Evolutionary conservation across 176 grass and related monocot genomes (phyloP), one percentile per base, ranked within the genome.

Genomic region (Aechmea fasciata): DNA sequence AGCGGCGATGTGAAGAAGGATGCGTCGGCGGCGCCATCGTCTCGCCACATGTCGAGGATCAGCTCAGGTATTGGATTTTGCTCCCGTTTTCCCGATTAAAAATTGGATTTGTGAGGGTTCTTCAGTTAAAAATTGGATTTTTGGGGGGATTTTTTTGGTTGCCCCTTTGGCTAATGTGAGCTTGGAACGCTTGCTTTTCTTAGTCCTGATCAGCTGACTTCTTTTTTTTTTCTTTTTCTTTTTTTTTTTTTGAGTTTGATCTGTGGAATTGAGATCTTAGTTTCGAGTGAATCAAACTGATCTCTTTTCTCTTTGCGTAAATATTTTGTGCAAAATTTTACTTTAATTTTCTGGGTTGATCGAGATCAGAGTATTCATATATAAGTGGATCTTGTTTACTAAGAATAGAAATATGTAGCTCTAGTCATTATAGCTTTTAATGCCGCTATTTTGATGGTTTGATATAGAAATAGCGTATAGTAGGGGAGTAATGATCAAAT

Each of bases 61-160:
- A 85, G 84, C 88, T 96, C 91, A 80, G 91, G 91, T 96, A 75
- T 50, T 75, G 29, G 50, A 81, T 68, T 29, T 50, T 73, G 57
- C 4, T 12, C 25, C n/a, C 20, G 29, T 70, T 33, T 79, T 26
- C 14, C 18, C 52, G 54, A n/a, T 13, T 33, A 47, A 47, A 71
- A 25, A 54, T 23, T 64, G 57, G 25, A n/a, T 47, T 63, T 23
- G 5, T 67, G 33, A 41, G 33, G 33, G 0, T 33, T 79, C n/a
- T 22, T 17, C 52, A 47, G 47, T 18, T 33, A 55, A 47, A 71
- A 25, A 48, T 23, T 64, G 57, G 25, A n/a, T 47, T 73, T 28
- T 48, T 67, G 67, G 0, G 2, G 29, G 12, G 10, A 24, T 52
- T 49, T 52, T 49, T 11, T 59, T 66, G 13, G 26, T 67, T 67